Conservation (phyloP, 192 early-diverging fungal species). For the Mortierella hygrophila region DNA sequence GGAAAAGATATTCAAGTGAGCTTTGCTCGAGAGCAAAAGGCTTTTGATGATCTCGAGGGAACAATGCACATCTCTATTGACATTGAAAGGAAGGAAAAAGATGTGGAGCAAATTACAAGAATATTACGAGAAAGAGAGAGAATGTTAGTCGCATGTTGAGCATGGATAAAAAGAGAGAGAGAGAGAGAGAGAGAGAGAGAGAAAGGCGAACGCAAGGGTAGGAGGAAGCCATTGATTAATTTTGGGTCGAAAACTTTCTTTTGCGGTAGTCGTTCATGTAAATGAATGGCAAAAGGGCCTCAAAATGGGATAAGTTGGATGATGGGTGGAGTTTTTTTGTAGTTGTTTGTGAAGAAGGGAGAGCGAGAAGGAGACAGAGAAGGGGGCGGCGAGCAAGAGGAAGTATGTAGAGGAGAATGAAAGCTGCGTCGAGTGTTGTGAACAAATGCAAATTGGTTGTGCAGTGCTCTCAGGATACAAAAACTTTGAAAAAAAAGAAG, state of each 20-base stretch:
- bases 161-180: not conserved
- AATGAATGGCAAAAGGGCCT: not conserved
- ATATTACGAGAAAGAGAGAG: not conserved
- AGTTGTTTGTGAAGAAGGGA: not conserved
- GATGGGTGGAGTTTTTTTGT: not conserved
- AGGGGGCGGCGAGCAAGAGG: not conserved
- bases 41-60: constrained; percentile 81
- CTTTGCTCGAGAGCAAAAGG: constrained; percentile 77
- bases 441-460: not conserved
- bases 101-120: not conserved
- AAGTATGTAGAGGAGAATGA: not conserved
- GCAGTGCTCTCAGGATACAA: not conserved
- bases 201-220: not conserved
- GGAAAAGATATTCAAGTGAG: constrained; percentile 86
- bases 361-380: not conserved
- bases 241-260: too few species aligned
- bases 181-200: not conserved
- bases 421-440: not conserved
- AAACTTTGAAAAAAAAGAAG: not conserved
- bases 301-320: not conserved
- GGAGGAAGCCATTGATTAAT: not conserved
- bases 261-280: too few species aligned
- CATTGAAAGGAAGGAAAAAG: not conserved
- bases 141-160: not conserved
- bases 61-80: constrained; percentile 68